These are phyloP conservation scores for Torulaspora globosa DNA, from an alignment of 1,139 yeast species.

Conservation along the genomic window DNA sequence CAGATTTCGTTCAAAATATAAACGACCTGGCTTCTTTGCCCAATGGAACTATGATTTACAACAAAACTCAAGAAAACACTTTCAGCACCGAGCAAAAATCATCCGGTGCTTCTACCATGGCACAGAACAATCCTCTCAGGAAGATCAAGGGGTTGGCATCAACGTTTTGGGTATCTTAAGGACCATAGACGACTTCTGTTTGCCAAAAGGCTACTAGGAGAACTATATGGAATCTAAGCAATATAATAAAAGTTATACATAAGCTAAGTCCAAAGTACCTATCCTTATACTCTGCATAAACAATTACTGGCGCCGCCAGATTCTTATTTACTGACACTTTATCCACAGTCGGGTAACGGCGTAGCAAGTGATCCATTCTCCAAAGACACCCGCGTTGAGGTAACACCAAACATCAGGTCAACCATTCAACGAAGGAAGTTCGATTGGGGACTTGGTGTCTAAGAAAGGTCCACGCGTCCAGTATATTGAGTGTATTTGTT, in stretches of 20 bases:
- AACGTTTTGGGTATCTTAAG: background rate
- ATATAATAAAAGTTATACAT: background rate
- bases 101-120: slow-evolving; percentile 1
- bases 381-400: slow-evolving; percentile 3
- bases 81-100: background rate
- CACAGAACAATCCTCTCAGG: slow-evolving; percentile 3
- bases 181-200: no score
- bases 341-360: slow-evolving; percentile 5
- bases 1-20: slow-evolving; percentile 10
- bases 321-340: background rate
- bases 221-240: background rate
- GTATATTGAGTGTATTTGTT: no score
- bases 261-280: background rate
- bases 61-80: slow-evolving; percentile 2
- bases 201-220: no score
- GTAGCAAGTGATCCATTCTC: slow-evolving; percentile 6
- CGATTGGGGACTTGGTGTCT: background rate
- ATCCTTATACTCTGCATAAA: background rate
- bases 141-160: background rate
- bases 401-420: slow-evolving; percentile 12
- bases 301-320: background rate
- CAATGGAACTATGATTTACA: slow-evolving; percentile 6
- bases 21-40: slow-evolving; percentile 3
- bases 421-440: slow-evolving; percentile 1
- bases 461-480: background rate